These are phyloP conservation scores for Stachybotrys echinatus DNA, from an alignment of 2,329 filamentous ascomycete genomes.

Conservation along the genomic window DNA sequence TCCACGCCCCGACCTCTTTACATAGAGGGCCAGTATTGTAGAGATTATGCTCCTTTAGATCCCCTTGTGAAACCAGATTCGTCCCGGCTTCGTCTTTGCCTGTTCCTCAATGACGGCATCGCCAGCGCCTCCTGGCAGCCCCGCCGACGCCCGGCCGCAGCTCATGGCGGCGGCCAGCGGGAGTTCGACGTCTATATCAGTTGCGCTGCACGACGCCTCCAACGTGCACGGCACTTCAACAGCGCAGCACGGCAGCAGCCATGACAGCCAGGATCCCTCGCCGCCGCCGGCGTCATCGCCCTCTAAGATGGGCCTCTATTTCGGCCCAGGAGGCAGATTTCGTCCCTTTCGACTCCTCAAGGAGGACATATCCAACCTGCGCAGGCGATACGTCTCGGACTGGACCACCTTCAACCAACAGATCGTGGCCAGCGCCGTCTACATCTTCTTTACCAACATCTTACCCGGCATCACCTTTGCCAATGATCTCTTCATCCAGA, in stretches of 20 bases:
- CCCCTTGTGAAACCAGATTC: background rate
- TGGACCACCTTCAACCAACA: conserved; percentile 59
- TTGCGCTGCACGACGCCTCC: background rate
- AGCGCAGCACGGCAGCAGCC: background rate
- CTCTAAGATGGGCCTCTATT: conserved; percentile 12
- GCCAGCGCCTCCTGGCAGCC: background rate
- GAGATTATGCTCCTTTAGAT: background rate
- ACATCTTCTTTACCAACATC: conserved; percentile 63
- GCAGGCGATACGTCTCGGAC: conserved; percentile 43
- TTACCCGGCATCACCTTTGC: conserved; percentile 64
- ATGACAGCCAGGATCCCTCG: background rate
- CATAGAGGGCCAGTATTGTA: no score
- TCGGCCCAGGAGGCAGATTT: conserved; percentile 35
- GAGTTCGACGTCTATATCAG: background rate
- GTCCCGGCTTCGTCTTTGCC: background rate
- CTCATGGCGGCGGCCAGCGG: background rate
- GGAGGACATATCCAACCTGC: conserved; percentile 42
- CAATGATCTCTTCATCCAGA: conserved; percentile 57
- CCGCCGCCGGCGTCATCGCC: no score
- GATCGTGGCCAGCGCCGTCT: conserved; percentile 57
- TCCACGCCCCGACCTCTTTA: no score
- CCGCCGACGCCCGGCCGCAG: background rate
- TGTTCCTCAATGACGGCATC: background rate
- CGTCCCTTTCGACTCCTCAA: conserved; percentile 47
- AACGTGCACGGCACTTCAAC: background rate